Evolutionary conservation across 164 flowering plant genomes (phyloP).

Genomic region (Warburgia ugandensis): DNA sequence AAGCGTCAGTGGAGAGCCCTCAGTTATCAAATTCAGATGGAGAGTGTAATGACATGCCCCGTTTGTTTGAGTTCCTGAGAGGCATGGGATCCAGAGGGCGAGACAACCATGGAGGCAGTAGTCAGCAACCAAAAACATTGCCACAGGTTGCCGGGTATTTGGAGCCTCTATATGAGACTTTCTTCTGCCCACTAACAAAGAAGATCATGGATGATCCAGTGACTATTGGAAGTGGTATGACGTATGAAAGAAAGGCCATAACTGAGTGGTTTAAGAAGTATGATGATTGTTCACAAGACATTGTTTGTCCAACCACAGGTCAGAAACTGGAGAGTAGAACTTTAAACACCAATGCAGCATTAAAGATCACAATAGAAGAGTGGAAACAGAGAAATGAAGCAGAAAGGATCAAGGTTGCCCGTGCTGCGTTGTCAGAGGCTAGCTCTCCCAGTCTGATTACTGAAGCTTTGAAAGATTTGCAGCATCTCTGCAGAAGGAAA

Average conservation of each 20-base stretch:
- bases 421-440: conserved; percentile 55
- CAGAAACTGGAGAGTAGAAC: conserved; percentile 30
- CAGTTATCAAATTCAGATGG: conserved; percentile 8
- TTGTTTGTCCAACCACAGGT: conserved; percentile 58
- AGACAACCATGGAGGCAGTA: conserved; percentile 11
- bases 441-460: conserved; percentile 53
- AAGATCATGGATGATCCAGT: conserved; percentile 77
- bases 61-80: conserved; percentile 15
- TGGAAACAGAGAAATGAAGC: conserved; percentile 73
- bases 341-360: conserved; percentile 45
- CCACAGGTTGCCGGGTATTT: conserved; percentile 38
- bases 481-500: conserved; percentile 31
- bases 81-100: conserved; percentile 13
- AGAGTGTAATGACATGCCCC: conserved; percentile 8
- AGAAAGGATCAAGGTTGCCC: conserved; percentile 47
- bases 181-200: conserved; percentile 68
- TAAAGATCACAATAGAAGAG: conserved; percentile 59
- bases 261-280: conserved; percentile 39
- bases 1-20: conserved; percentile 20
- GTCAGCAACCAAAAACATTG: conserved; percentile 18
- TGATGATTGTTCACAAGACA: conserved; percentile 18
- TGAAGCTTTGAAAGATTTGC: conserved; percentile 59
- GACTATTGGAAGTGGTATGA: conserved; percentile 58
- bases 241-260: conserved; percentile 61
- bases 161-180: conserved; percentile 56